Conservation (phyloP, 805 yeast genomes). For the Blastobotrys mokoenaii region DNA sequence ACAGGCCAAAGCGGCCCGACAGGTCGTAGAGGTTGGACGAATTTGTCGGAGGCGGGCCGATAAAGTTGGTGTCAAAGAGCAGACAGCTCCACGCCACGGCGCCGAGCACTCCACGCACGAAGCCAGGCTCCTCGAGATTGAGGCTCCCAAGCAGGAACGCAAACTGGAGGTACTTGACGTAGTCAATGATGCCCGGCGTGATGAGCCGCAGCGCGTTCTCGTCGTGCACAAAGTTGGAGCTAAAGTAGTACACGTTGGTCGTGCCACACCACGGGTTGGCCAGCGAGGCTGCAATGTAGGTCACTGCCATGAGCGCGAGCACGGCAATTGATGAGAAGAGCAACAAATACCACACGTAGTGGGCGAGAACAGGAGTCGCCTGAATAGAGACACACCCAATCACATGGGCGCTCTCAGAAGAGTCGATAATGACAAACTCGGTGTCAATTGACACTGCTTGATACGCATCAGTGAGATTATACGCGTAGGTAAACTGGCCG, state of each 20-base stretch:
- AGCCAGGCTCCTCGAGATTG: constrained; percentile 52
- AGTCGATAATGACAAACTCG: constrained; percentile 21
- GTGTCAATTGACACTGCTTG: constrained; percentile 20
- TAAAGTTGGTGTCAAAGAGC: constrained; percentile 26
- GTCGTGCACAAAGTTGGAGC: constrained; percentile 49
- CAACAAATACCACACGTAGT: constrained; percentile 33
- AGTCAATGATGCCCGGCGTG: constrained; percentile 44
- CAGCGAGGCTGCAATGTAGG: constrained; percentile 31
- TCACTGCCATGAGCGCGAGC: constrained; percentile 30
- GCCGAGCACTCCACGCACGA: constrained; percentile 46
- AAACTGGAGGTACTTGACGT: constrained; percentile 49
- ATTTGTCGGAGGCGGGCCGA: constrained; percentile 5
- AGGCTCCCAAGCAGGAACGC: constrained; percentile 46
- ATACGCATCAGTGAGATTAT: constrained; percentile 13
- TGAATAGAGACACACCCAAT: constrained; percentile 42
- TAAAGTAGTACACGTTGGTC: constrained; percentile 45
- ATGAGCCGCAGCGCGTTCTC: constrained; percentile 43
- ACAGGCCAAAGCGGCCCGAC: constrained; percentile 15
- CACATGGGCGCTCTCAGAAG: constrained; percentile 18
- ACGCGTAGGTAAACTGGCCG: constrained; percentile 14
- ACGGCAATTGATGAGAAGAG: constrained; percentile 34
- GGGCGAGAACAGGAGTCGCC: constrained; percentile 41
- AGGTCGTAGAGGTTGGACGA: constrained; percentile 8
- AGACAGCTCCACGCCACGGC: constrained; percentile 49
- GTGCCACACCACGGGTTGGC: constrained; percentile 50